Conservation (phyloP, 2,329 filamentous ascomycete species). For the Aspergillus novoparasiticus region DNA sequence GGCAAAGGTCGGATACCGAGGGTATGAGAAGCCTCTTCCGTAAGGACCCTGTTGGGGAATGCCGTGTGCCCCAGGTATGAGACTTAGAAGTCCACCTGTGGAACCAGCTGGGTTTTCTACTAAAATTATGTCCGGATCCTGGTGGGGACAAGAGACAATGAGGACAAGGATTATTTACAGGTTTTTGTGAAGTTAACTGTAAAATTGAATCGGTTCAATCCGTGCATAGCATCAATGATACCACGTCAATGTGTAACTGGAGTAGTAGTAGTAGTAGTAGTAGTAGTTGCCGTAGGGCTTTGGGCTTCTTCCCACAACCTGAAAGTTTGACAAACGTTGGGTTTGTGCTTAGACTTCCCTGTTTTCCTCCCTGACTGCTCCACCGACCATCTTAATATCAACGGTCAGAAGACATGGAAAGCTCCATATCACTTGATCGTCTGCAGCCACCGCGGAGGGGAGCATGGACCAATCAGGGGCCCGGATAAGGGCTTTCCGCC, state of each 20-base stretch:
- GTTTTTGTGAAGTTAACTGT: not conserved
- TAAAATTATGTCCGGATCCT: not conserved
- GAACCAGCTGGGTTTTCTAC: not conserved
- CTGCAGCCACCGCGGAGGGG: slow-evolving; percentile 5
- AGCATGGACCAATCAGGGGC: slow-evolving; percentile 24
- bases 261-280: not conserved
- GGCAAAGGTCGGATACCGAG: not conserved
- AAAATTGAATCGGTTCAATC: not conserved
- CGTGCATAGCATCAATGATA: not conserved
- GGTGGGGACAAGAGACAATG: not conserved
- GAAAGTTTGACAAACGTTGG: not conserved
- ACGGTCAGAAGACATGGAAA: slow-evolving; percentile 4
- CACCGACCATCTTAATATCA: not conserved
- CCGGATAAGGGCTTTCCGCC: slow-evolving; percentile 1
- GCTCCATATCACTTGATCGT: not conserved
- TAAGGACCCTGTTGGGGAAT: not conserved
- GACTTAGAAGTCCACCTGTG: not conserved
- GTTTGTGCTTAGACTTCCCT: not conserved
- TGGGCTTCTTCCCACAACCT: not conserved
- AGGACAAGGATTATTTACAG: not conserved
- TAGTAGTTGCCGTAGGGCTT: too few species aligned
- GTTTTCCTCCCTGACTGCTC: not conserved
- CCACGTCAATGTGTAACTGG: not conserved
- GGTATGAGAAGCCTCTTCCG: not conserved
- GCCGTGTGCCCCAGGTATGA: not conserved